phyloP scores from a whole-genome alignment of 1,139 yeast species.

The Insectozyma bohioensis region DNA sequence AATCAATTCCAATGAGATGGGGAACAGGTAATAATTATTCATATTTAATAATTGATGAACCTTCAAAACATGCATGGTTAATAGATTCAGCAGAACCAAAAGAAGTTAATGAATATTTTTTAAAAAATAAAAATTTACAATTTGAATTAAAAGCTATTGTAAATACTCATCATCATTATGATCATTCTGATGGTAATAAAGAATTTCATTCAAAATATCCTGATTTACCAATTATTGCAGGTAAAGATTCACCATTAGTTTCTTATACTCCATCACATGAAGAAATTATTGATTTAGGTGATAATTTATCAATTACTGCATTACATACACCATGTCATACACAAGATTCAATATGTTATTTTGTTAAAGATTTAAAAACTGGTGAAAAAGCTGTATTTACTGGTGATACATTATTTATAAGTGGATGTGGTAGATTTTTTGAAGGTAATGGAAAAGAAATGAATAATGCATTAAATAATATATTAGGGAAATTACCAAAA shows the following conservation, averaged over 20 bases:
- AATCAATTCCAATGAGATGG: slow-evolving; percentile 92
- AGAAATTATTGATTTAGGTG: slow-evolving; percentile 65
- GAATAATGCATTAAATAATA: slow-evolving; percentile 64
- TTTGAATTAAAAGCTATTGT: slow-evolving; percentile 68
- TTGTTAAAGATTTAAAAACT: slow-evolving; percentile 59
- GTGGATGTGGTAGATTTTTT: slow-evolving; percentile 96
- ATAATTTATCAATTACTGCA: slow-evolving; percentile 66
- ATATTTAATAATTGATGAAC: slow-evolving; percentile 71
- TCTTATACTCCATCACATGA: slow-evolving; percentile 64
- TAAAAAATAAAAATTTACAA: slow-evolving; percentile 20
- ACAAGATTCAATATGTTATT: slow-evolving; percentile 91
- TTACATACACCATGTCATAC: slow-evolving; percentile 98
- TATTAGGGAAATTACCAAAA: slow-evolving; percentile 60
- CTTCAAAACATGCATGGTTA: slow-evolving; percentile 70
- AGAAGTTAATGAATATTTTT: slow-evolving; percentile 41
- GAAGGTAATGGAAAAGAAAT: slow-evolving; percentile 86
- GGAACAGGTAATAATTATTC: slow-evolving; percentile 89
- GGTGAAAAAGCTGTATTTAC: slow-evolving; percentile 79
- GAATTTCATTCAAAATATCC: slow-evolving; percentile 44
- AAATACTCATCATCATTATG: slow-evolving; percentile 94
- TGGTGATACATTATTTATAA: slow-evolving; percentile 91
- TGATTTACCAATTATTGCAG: slow-evolving; percentile 76
- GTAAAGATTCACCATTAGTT: slow-evolving; percentile 74
- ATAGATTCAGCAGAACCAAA: slow-evolving; percentile 90
- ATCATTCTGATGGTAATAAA: slow-evolving; percentile 88